Conservation (phyloP, 2,329 filamentous ascomycete species). For the Leptographium lundbergii region DNA sequence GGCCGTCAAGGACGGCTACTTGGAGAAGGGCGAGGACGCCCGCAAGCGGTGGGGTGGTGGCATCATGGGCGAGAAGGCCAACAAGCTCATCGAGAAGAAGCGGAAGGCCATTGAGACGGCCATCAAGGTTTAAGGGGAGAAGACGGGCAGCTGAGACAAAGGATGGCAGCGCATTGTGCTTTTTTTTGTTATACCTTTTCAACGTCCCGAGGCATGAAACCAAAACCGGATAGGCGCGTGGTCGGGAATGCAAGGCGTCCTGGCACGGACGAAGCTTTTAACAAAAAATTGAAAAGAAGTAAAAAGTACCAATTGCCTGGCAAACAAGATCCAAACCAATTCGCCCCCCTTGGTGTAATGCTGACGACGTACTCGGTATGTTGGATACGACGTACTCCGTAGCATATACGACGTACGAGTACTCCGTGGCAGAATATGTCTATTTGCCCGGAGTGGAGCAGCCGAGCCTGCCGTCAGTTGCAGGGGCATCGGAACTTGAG, state of each 20-base stretch:
- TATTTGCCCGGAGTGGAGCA: neutral
- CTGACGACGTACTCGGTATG: neutral
- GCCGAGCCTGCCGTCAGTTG: neutral
- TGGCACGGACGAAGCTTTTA: neutral
- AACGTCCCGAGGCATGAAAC: neutral
- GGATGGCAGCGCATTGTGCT: neutral
- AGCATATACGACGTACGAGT: too few species aligned
- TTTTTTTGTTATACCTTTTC: conserved; percentile 1
- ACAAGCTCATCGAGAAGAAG: conserved; percentile 66
- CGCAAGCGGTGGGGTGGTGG: conserved; percentile 97
- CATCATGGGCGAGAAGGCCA: conserved; percentile 96
- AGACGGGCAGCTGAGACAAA: neutral
- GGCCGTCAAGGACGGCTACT: conserved; percentile 95
- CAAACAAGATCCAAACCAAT: neutral
- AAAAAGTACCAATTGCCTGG: neutral
- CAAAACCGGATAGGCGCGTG: neutral
- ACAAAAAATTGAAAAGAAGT: neutral
- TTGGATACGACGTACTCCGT: too few species aligned
- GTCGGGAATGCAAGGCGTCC: neutral
- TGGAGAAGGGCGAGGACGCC: conserved; percentile 85
- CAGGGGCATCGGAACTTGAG: neutral
- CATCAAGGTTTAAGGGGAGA: conserved; percentile 78
- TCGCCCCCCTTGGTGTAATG: neutral
- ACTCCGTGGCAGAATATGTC: too few species aligned
- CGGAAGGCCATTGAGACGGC: conserved; percentile 86